These are phyloP conservation scores for Ustanciosporium gigantosporum DNA, from an alignment of 1,284 basidiomycete genomes.

Conservation along the genomic window DNA sequence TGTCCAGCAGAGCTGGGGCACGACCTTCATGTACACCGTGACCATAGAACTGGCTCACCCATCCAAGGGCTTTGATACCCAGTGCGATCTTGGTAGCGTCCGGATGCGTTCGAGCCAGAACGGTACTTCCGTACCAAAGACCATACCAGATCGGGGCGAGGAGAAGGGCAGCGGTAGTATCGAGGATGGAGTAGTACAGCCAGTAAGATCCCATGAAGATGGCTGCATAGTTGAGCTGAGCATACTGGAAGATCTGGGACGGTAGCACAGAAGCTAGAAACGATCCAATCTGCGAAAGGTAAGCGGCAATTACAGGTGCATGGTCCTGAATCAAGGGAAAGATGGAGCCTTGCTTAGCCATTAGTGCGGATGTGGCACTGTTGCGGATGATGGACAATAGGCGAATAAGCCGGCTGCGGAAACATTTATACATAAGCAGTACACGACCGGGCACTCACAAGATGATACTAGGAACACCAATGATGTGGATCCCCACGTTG, in stretches of 20 bases:
- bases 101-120: conserved; percentile 17
- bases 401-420: no score
- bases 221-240: conserved; percentile 24
- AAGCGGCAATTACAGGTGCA: conserved; percentile 18
- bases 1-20: conserved; percentile 50
- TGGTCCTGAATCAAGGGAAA: conserved; percentile 26
- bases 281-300: conserved; percentile 27
- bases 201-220: conserved; percentile 42
- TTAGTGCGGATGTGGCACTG: conserved; percentile 16
- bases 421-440: no score
- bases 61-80: conserved; percentile 32
- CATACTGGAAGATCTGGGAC: conserved; percentile 14
- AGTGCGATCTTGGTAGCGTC: conserved; percentile 25
- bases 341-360: conserved; percentile 32
- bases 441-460: no score
- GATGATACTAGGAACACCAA: conserved; percentile 51
- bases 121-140: conserved; percentile 19
- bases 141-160: conserved; percentile 43
- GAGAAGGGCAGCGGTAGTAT: conserved; percentile 31
- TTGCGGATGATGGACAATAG: not conserved
- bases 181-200: conserved; percentile 48
- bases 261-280: conserved; percentile 13
- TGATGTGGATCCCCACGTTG: conserved; percentile 53
- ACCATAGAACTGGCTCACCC: conserved; percentile 53
- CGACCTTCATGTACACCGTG: conserved; percentile 52